Base-by-base conservation (phyloP, 192 early-diverging fungal species). In the Backusella psychrophila region DNA sequence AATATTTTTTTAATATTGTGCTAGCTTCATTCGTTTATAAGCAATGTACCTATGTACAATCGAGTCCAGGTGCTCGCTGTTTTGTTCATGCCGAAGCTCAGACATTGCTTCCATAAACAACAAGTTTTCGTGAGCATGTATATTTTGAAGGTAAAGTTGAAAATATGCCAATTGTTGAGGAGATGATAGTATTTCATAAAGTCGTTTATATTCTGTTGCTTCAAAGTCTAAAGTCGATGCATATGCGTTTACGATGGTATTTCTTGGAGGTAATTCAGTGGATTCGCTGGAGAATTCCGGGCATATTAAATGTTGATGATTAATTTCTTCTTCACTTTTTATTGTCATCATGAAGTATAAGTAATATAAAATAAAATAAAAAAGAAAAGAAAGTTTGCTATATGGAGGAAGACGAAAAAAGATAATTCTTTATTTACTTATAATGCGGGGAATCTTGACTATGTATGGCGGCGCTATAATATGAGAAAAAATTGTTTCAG, bases 41-140 rank as follows among this genome's bases (percentile, higher is more conserved):
- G 26, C 5, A 19, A 36, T 12, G 6, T 70, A 81, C 80, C 80
- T 68, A 46, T 80, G 66, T 1, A 80, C 59, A 35, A 36, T 74
- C 1, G 29, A 31, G 39, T 75, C 73, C 3, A 79, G 15, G n/a
- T 67, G 17, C 2, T 56, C 21, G 4, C 15, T 29, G 19, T 81
- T 38, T 26, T 46, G 17, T 66, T 81, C 73, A 33, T 74, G 67
- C 1, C 44, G 53, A 38, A 83, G 44, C 19, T 80, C 72, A 2
- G 71, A 59, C 41, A 83, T 41, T 17, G 78, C 78, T 72, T 79
- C 78, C 6, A 83, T 63, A 52, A 83, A 83, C 31, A 83, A 35
- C 8, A 83, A 52, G 38, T 78, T 74, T 71, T 83, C 78, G 19
- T 83, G 82, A 6, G 75, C 44, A 52, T 75, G 56, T 23, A 67